A percentile compares a stretch with the other conserved stretches of the same genome.
Evolutionary conservation across 140 eudicot genomes (phyloP).

Genomic region (Erigeron philadelphicus): DNA sequence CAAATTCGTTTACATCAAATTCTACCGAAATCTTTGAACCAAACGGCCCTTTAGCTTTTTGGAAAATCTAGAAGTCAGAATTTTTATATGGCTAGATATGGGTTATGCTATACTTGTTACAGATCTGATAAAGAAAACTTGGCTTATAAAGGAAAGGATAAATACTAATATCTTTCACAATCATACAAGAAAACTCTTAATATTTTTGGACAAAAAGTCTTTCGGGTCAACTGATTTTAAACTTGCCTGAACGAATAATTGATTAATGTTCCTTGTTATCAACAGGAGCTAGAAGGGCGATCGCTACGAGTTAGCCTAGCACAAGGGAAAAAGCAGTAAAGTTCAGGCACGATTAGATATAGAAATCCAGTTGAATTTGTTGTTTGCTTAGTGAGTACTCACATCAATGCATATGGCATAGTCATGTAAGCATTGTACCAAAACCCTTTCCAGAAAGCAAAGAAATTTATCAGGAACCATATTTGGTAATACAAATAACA

Average conservation of each 20-base stretch:
- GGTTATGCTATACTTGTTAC: too few species aligned
- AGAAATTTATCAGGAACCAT: slow-evolving; percentile 13
- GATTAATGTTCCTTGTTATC: not conserved
- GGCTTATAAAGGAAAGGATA: too few species aligned
- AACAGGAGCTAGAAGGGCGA: slow-evolving; percentile 74
- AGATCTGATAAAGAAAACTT: too few species aligned
- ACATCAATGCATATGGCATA: slow-evolving; percentile 3
- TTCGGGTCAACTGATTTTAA: too few species aligned
- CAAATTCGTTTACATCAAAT: too few species aligned
- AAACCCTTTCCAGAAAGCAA: slow-evolving; percentile 17
- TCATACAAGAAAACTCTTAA: too few species aligned
- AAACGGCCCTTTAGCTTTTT: too few species aligned
- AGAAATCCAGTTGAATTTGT: slow-evolving; percentile 6
- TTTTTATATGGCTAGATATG: too few species aligned
- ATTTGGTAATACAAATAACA: slow-evolving; percentile 15
- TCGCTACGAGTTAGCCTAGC: slow-evolving; percentile 60
- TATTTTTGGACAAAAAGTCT: too few species aligned
- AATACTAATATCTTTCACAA: too few species aligned
- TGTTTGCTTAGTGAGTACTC: not conserved
- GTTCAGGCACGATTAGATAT: slow-evolving; percentile 13
- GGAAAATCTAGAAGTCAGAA: too few species aligned
- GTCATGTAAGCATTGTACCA: slow-evolving; percentile 11
- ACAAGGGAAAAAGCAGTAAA: slow-evolving; percentile 49
- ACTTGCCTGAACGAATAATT: not conserved
- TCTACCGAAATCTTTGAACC: too few species aligned